phyloP scores from a whole-genome alignment of 176 grass and related monocot species.

The Rhynchospora breviuscula region DNA sequence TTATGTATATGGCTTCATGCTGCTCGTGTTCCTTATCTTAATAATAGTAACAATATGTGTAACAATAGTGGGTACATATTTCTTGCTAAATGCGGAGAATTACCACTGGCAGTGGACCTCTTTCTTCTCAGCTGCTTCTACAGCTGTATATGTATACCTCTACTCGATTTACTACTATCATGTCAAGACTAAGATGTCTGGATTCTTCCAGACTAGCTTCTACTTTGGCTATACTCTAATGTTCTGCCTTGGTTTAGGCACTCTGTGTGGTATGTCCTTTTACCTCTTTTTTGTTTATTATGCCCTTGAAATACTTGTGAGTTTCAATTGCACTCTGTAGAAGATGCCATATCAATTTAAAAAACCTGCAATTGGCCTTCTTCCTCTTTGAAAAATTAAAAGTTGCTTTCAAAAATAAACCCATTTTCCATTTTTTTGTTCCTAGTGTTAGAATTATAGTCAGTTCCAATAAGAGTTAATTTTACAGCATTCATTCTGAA shows the following conservation, averaged over 20 bases:
- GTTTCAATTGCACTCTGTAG: not conserved
- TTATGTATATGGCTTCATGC: constrained; percentile 97
- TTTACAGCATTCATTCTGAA: not conserved
- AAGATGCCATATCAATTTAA: not conserved
- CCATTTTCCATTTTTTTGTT: not conserved
- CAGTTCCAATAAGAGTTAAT: not conserved
- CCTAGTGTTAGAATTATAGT: not conserved
- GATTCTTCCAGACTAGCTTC: constrained; percentile 95
- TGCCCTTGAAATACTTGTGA: not conserved
- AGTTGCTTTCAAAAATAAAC: not conserved
- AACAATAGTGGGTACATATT: constrained; percentile 93
- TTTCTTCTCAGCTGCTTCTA: constrained; percentile 96
- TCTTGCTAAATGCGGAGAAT: constrained; percentile 93
- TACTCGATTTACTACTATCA: constrained; percentile 95
- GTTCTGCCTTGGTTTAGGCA: constrained; percentile 93
- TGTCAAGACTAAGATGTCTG: constrained; percentile 97
- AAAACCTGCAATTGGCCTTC: constrained; percentile 14
- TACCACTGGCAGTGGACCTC: constrained; percentile 99
- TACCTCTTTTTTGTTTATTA: not conserved
- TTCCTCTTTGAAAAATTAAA: not conserved
- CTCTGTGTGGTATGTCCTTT: constrained; percentile 69
- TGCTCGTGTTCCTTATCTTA: constrained; percentile 88
- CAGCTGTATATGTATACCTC: constrained; percentile 84
- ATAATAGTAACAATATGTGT: constrained; percentile 90
- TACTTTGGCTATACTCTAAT: constrained; percentile 97